Evolutionary conservation across 768 basidiomycete species (phyloP), one percentile per base, ranked within the genome.

Genomic region (Trametes cingulata): DNA sequence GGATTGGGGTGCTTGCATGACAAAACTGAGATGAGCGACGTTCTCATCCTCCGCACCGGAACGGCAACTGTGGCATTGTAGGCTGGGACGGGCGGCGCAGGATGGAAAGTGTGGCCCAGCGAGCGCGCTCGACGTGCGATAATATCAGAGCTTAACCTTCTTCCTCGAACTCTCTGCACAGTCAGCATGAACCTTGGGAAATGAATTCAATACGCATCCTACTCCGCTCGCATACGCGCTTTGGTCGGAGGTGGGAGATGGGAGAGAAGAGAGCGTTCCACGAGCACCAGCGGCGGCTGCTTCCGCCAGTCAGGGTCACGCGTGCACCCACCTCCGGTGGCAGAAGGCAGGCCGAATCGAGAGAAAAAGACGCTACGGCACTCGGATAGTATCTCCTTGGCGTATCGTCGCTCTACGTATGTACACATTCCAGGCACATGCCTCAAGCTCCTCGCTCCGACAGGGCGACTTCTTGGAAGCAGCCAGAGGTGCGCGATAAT

Each of bases 21-120:
- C 67, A 69, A 66, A 66, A 61, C 60, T 39, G 66, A 53, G 51
- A 27, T 41, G 52, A 25, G 52, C 48, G 40, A 47, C 47, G 42
- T 56, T 60, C 58, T 27, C 51, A 46, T 60, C 33, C 39, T 67
- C 56, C 51, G 53, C 40, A 33, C 68, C 47, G 48, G 68, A 60
- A 42, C 69, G 70, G 74, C 67, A 77, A 68, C 60, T 65, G 61
- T 46, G 69, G 60, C 62, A 66, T 62, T 50, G 62, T 55, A 49
- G 63, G 39, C 41, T 63, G 71, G 69, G 63, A 58, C 56, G 65
- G 62, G 61, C 65, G 37, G 24, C 66, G 52, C 55, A 68, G 62
- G 63, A 60, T 52, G 69, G 67, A 57, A 71, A 63, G 58, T 67
- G 72, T 65, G 75, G 65, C 57, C 62, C 58, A 60, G 47, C 51